Conservation (phyloP, 306 rosid species). For the Hippophae tibetana region DNA sequence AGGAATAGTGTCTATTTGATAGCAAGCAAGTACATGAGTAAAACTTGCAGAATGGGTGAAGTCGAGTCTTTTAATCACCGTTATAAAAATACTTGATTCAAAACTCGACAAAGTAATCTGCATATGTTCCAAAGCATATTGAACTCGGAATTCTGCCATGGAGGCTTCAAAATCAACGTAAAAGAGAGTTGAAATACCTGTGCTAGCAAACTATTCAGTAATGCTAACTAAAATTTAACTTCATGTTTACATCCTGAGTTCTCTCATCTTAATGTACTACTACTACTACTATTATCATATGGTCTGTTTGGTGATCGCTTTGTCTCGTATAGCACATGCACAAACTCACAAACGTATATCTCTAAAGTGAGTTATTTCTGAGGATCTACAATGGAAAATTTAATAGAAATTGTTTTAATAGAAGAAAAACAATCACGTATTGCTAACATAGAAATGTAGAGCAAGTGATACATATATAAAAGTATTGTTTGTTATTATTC, state of each 20-base stretch:
- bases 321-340: too few relatives aligned
- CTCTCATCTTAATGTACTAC: background rate
- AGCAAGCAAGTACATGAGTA: constrained; percentile 70
- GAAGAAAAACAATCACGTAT: too few relatives aligned
- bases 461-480: too few relatives aligned
- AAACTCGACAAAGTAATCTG: constrained; percentile 42
- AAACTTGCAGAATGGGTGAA: constrained; percentile 29
- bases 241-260: background rate
- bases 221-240: background rate
- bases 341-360: too few relatives aligned
- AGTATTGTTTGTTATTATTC: too few relatives aligned
- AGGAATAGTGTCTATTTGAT: constrained; percentile 38
- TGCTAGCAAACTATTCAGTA: constrained; percentile 14
- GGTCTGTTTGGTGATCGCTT: too few relatives aligned
- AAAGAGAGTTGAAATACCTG: constrained; percentile 85
- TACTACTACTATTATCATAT: too few relatives aligned
- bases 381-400: too few relatives aligned
- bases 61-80: background rate
- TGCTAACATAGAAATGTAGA: too few relatives aligned
- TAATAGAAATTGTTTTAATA: too few relatives aligned
- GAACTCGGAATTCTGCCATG: constrained; percentile 80
- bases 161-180: constrained; percentile 87
- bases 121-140: constrained; percentile 62
- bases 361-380: too few relatives aligned
- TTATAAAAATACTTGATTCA: background rate